phyloP scores from a whole-genome alignment of 352 stramenopile species.

The Globisporangium parvum region DNA sequence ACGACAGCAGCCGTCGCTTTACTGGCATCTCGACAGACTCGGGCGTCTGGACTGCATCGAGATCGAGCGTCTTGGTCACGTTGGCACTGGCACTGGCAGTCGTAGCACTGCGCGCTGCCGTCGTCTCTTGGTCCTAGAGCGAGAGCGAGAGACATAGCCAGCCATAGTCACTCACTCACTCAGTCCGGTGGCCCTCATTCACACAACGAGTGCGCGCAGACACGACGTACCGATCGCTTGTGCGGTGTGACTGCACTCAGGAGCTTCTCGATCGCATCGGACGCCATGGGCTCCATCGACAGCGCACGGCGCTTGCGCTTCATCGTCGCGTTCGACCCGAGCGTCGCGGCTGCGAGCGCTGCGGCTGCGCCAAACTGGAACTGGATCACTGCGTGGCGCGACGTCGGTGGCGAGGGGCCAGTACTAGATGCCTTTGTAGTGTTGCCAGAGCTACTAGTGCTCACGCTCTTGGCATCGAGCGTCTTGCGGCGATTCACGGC shows the following conservation, averaged over 20 bases:
- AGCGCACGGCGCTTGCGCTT: constrained; percentile 39
- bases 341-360: constrained; percentile 14
- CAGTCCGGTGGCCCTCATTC: neutral
- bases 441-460: neutral
- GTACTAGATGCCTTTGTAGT: neutral
- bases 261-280: constrained; percentile 53
- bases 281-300: constrained; percentile 68
- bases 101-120: neutral
- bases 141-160: too few relatives aligned
- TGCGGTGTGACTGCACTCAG: constrained; percentile 13
- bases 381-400: constrained; percentile 9
- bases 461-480: constrained; percentile 5
- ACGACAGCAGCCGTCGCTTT: constrained; percentile 6
- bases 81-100: constrained; percentile 4
- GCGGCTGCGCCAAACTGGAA: constrained; percentile 17
- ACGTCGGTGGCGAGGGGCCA: neutral
- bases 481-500: constrained; percentile 38
- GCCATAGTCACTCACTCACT: neutral
- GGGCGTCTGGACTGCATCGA: constrained; percentile 9
- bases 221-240: neutral
- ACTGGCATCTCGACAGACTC: constrained; percentile 1
- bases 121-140: too few relatives aligned
- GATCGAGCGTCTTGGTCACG: constrained; percentile 5
- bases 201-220: neutral
- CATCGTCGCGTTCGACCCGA: constrained; percentile 4